Conservation (phyloP, 306 rosid genomes). For the Begonia fuchsioides region DNA sequence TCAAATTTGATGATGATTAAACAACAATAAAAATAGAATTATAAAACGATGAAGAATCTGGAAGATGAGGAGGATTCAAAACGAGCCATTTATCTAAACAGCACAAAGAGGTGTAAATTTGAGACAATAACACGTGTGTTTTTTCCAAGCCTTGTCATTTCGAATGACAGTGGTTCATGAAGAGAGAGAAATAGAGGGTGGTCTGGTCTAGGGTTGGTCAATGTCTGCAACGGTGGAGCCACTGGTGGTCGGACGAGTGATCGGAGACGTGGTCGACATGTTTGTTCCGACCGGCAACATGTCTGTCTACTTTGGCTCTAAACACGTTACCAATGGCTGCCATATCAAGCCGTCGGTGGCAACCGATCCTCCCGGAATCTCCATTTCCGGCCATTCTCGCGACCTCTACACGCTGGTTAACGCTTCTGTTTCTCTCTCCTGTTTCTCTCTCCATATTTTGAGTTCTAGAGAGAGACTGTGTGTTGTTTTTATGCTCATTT, state of each 20-base stretch:
- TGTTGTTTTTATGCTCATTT: not conserved
- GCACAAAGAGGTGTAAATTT: conserved; percentile 6
- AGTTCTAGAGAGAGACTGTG: no score
- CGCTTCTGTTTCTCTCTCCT: no score
- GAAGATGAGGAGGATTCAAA: conserved; percentile 5
- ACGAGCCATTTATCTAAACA: conserved; percentile 1
- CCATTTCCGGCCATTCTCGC: conserved; percentile 28
- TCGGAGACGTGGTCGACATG: conserved; percentile 84
- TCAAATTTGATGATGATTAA: no score
- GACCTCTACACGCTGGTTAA: conserved; percentile 57
- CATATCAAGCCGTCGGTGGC: conserved; percentile 70
- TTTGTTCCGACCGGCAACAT: conserved; percentile 43
- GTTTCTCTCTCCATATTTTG: not conserved
- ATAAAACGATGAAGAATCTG: no score
- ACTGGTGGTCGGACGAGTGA: conserved; percentile 67
- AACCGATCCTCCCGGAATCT: conserved; percentile 39
- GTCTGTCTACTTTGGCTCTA: conserved; percentile 58
- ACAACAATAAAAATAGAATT: no score
- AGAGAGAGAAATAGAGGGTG: no score
- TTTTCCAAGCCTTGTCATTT: no score
- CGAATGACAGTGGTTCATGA: no score
- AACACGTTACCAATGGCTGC: conserved; percentile 76
- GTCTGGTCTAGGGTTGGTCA: not conserved
- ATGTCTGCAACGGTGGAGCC: conserved; percentile 79
- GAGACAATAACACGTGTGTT: no score